A percentile compares a stretch with the other conserved stretches of the same genome.
phyloP scores from a whole-genome alignment of 163 green algal species.

The Chlorella variabilis region DNA sequence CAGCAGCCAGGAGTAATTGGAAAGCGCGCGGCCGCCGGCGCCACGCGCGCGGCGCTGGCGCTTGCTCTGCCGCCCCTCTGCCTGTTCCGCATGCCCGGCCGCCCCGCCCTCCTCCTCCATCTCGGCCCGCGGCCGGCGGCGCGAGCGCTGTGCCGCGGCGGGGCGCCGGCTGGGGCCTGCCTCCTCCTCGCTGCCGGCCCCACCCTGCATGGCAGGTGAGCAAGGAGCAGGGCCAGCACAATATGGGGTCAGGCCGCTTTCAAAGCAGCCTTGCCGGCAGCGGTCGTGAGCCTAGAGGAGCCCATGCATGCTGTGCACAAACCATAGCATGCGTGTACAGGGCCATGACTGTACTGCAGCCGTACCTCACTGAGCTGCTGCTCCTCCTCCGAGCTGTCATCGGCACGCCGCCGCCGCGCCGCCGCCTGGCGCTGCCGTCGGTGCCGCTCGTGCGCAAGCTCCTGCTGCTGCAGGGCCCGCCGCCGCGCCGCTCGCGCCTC shows the following conservation, averaged over 20 bases:
- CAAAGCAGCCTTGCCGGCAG: too few species aligned
- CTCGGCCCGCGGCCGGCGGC: not conserved
- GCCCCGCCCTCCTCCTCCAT: not conserved
- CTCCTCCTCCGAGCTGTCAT: conserved; percentile 1
- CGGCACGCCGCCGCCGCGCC: not conserved
- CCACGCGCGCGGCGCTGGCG: not conserved
- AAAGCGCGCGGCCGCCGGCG: conserved; percentile 15
- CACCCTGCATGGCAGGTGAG: not conserved
- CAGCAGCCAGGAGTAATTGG: conserved; percentile 43
- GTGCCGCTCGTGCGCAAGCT: conserved; percentile 34
- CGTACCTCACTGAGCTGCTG: not conserved
- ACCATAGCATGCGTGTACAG: too few species aligned
- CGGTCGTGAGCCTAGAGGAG: too few species aligned
- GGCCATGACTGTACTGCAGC: not conserved
- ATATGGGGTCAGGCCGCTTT: not conserved
- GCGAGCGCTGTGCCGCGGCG: not conserved
- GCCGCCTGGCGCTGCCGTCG: conserved; percentile 23
- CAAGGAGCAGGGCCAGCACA: not conserved
- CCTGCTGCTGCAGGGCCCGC: conserved; percentile 1
- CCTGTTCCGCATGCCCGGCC: not conserved
- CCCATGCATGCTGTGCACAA: too few species aligned
- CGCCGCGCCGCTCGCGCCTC: conserved; percentile 35
- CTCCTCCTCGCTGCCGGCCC: not conserved
- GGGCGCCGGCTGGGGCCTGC: conserved; percentile 11
- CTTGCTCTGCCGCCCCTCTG: not conserved